Evolutionary conservation across 2,329 filamentous ascomycete species (phyloP).

Genomic region (Amauroascus niger): DNA sequence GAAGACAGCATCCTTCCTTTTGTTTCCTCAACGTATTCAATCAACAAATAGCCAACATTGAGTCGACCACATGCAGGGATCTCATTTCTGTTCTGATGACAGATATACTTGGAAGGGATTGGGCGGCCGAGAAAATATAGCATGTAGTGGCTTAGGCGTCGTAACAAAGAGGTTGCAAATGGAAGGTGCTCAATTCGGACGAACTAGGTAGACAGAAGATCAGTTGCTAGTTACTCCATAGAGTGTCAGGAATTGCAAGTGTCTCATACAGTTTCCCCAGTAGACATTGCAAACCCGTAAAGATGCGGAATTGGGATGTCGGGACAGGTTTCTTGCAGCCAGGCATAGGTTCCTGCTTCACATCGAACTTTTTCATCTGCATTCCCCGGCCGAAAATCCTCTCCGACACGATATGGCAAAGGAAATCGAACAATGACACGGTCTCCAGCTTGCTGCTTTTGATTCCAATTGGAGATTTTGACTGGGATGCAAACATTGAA

Average conservation of each 20-base stretch:
- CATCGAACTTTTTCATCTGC: conserved; percentile 17
- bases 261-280: conserved; percentile 17
- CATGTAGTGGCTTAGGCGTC: not conserved
- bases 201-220: too few relatives aligned
- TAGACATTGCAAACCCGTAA: conserved; percentile 20
- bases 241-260: too few relatives aligned
- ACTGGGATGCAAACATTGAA: conserved; percentile 19
- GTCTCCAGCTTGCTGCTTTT: not conserved
- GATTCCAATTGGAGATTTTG: not conserved
- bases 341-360: conserved; percentile 17
- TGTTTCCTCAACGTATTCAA: conserved; percentile 19
- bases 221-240: too few relatives aligned
- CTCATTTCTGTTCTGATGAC: not conserved
- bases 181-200: not conserved
- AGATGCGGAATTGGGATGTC: conserved; percentile 16
- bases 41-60: conserved; percentile 18
- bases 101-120: not conserved
- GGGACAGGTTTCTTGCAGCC: conserved; percentile 13
- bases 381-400: conserved; percentile 9
- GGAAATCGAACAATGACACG: conserved; percentile 11
- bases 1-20: conserved; percentile 21
- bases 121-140: not conserved
- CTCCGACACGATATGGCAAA: conserved; percentile 14
- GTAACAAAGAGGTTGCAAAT: not conserved
- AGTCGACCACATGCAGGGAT: too few relatives aligned